These are phyloP conservation scores for Rhodotorula sp. DNA, from an alignment of 1,284 basidiomycete species.

Conservation along the genomic window DNA sequence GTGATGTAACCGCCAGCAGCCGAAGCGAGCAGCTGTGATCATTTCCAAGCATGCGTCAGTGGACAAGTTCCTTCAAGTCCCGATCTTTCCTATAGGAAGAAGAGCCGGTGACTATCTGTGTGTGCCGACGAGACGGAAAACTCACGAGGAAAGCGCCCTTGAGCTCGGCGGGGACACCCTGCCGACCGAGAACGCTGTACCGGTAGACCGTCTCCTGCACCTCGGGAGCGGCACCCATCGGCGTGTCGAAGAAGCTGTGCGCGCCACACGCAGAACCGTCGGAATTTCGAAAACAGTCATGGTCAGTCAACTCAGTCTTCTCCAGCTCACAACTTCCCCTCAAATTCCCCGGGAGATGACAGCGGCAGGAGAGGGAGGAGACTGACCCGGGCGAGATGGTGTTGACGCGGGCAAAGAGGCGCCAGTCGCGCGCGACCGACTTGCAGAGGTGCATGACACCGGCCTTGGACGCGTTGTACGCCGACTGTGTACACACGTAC, in stretches of 20 bases:
- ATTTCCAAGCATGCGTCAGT: neutral
- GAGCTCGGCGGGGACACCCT: constrained; percentile 47
- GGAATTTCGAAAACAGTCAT: too few relatives aligned
- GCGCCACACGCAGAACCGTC: too few relatives aligned
- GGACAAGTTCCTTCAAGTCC: neutral
- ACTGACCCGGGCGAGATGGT: constrained; percentile 46
- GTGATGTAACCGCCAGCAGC: constrained; percentile 21
- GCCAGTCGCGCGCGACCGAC: constrained; percentile 64
- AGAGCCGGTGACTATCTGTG: too few relatives aligned
- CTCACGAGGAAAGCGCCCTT: constrained; percentile 41
- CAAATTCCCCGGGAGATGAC: too few relatives aligned
- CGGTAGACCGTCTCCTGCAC: constrained; percentile 39
- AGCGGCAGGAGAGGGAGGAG: too few relatives aligned
- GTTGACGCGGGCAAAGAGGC: constrained; percentile 46
- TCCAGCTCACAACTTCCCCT: too few relatives aligned
- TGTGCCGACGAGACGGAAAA: neutral
- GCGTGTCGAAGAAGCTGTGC: constrained; percentile 44
- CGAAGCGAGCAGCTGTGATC: constrained; percentile 12
- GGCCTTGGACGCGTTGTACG: constrained; percentile 50
- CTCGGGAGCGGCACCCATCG: constrained; percentile 44
- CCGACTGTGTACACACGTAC: constrained; percentile 16
- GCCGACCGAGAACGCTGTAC: constrained; percentile 44
- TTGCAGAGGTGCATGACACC: constrained; percentile 61
- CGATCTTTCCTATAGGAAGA: too few relatives aligned
- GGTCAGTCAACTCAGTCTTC: too few relatives aligned